These are phyloP conservation scores for Citrus maxima DNA, from an alignment of 345 rosid genomes.

Conservation along the genomic window DNA sequence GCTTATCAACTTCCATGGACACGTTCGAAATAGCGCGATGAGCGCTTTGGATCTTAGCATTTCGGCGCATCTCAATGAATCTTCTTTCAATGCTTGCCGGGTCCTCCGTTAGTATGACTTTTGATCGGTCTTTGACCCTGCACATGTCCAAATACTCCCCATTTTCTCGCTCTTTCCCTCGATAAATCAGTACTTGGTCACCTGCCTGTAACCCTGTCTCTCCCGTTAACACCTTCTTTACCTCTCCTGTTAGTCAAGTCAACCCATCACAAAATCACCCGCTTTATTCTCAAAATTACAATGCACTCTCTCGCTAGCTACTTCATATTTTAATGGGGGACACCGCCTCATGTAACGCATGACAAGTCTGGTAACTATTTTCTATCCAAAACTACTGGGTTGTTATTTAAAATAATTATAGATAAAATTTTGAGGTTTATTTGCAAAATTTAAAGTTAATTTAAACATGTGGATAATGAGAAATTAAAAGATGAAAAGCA, in stretches of 20 bases:
- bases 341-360: not conserved
- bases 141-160: conserved; percentile 41
- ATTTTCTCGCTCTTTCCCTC: conserved; percentile 49
- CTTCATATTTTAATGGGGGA: not conserved
- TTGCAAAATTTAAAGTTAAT: not conserved
- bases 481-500: not conserved
- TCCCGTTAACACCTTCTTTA: conserved; percentile 47
- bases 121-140: conserved; percentile 58
- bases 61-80: conserved; percentile 42
- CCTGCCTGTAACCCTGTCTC: conserved; percentile 48
- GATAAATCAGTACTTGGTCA: conserved; percentile 45
- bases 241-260: conserved; percentile 39
- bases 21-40: conserved; percentile 40
- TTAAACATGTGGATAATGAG: not conserved
- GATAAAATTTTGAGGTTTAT: not conserved
- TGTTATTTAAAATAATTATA: too few species aligned
- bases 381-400: too few species aligned
- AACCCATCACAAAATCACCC: not conserved
- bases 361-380: not conserved
- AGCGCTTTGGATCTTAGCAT: conserved; percentile 40
- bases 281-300: not conserved
- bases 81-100: conserved; percentile 53
- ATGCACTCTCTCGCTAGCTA: not conserved
- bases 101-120: conserved; percentile 42
- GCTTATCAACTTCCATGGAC: conserved; percentile 47